Evolutionary conservation across 2,329 filamentous ascomycete species (phyloP).

Genomic region (Aspergillus fumigatiaffinis): DNA sequence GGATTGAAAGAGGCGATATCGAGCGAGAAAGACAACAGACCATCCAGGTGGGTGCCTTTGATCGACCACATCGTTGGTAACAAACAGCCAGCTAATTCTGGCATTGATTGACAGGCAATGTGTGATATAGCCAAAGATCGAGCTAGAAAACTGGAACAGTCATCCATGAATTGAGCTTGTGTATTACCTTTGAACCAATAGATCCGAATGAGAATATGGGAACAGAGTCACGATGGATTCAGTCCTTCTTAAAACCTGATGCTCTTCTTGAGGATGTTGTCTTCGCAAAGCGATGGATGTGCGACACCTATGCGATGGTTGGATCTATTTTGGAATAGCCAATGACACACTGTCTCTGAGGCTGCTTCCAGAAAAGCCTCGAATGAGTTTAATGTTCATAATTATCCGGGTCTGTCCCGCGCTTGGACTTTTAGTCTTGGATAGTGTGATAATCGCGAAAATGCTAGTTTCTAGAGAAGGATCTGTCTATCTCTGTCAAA

Average conservation of each 20-base stretch:
- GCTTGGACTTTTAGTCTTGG: no score
- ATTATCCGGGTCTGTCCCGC: background rate
- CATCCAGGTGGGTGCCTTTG: slow-evolving; percentile 58
- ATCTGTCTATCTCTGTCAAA: background rate
- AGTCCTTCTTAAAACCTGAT: background rate
- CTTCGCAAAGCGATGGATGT: background rate
- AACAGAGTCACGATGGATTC: background rate
- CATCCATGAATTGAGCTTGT: slow-evolving; percentile 5
- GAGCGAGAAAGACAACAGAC: slow-evolving; percentile 66
- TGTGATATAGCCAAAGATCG: slow-evolving; percentile 84
- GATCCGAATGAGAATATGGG: background rate
- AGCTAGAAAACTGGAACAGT: slow-evolving; percentile 57
- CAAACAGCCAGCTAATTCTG: background rate
- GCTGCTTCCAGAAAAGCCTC: background rate
- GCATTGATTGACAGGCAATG: slow-evolving; percentile 64
- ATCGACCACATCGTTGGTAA: background rate
- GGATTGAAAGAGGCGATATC: slow-evolving; percentile 67
- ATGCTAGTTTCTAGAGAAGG: background rate
- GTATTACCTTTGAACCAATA: background rate
- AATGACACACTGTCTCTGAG: background rate
- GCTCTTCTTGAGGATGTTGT: background rate
- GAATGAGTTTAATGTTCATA: background rate
- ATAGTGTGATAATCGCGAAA: background rate
- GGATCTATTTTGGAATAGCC: background rate
- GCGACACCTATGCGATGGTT: background rate